Conservation (phyloP, 257 asterid species). For the Penstemon davidsonii region DNA sequence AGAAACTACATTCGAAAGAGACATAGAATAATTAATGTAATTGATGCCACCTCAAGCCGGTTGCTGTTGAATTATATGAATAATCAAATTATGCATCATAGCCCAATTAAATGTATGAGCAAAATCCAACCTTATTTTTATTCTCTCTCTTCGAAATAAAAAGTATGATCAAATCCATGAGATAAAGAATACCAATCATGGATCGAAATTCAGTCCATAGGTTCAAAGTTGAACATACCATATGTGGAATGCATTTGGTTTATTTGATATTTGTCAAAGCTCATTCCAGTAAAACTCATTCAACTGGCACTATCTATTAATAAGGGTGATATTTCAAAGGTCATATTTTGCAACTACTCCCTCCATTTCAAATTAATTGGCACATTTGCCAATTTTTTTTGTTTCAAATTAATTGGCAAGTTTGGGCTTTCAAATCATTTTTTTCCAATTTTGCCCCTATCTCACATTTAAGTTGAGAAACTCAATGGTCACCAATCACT, state of each 20-base stretch:
- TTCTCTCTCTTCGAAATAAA: background rate
- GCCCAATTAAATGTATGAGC: background rate
- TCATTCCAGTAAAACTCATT: background rate
- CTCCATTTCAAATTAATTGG: background rate
- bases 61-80: background rate
- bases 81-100: background rate
- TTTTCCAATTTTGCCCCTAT: too few species aligned
- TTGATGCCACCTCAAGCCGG: background rate
- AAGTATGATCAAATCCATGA: background rate
- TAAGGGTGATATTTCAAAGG: background rate
- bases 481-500: too few species aligned
- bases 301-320: background rate
- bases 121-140: background rate
- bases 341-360: background rate
- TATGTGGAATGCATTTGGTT: background rate
- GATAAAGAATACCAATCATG: background rate
- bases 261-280: background rate
- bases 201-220: background rate
- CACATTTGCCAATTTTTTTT: background rate
- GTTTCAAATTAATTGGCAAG: too few species aligned
- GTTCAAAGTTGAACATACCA: background rate
- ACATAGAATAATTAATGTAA: background rate
- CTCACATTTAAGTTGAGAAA: too few species aligned
- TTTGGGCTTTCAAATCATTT: too few species aligned
- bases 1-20: conserved; percentile 4